phyloP scores from a whole-genome alignment of 306 rosid species.

The Begonia peltatifolia region DNA sequence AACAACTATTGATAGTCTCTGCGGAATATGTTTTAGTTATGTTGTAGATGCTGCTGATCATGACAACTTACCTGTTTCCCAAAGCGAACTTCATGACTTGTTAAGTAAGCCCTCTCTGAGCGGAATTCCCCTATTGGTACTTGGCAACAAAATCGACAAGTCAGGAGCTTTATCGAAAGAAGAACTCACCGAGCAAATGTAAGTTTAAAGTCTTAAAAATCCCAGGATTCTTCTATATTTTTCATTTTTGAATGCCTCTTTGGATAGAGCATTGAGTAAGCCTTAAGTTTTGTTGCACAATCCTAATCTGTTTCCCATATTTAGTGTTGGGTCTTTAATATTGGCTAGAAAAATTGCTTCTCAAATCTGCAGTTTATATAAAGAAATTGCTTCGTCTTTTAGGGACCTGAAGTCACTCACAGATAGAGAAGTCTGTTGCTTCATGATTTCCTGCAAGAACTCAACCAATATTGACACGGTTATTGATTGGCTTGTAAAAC shows the following conservation, averaged over 20 bases:
- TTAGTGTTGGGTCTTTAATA: too few relatives aligned
- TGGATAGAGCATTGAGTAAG: too few relatives aligned
- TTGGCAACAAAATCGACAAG: slow-evolving; percentile 46
- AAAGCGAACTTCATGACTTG: slow-evolving; percentile 45
- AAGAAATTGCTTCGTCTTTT: too few relatives aligned
- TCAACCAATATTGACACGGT: slow-evolving; percentile 14
- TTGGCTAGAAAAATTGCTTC: too few relatives aligned
- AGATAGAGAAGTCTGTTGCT: slow-evolving; percentile 46
- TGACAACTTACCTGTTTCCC: slow-evolving; percentile 29
- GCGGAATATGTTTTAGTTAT: slow-evolving; percentile 19
- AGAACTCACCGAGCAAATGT: slow-evolving; percentile 38
- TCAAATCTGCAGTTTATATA: too few relatives aligned
- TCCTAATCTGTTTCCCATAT: too few relatives aligned
- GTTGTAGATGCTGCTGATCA: slow-evolving; percentile 49
- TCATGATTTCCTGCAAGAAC: too few relatives aligned
- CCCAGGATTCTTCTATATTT: too few relatives aligned
- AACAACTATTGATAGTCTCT: not conserved
- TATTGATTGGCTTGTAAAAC: slow-evolving; percentile 27
- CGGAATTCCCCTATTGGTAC: slow-evolving; percentile 36
- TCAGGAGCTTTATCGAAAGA: slow-evolving; percentile 31
- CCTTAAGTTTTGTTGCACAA: too few relatives aligned
- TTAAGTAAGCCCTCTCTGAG: slow-evolving; percentile 34
- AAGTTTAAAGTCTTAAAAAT: too few relatives aligned
- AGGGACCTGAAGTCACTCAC: slow-evolving; percentile 19
- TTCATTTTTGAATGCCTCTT: too few relatives aligned